These are phyloP conservation scores for Trametopsis cervina DNA, from an alignment of 768 basidiomycete genomes.

Conservation along the genomic window DNA sequence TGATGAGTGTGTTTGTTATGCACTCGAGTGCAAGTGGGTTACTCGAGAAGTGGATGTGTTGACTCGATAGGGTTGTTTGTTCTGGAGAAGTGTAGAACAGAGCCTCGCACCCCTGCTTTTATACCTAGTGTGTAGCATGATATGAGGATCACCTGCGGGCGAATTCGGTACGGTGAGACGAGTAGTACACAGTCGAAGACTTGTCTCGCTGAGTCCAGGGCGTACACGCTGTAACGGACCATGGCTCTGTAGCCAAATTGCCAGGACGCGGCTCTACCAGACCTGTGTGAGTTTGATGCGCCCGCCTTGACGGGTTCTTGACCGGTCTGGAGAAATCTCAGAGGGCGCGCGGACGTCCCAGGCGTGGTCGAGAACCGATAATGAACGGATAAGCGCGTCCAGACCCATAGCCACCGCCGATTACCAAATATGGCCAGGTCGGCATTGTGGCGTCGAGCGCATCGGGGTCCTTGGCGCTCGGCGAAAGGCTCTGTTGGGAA, in stretches of 20 bases:
- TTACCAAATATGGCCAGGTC: neutral
- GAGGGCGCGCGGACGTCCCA: too few relatives aligned
- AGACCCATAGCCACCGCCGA: neutral
- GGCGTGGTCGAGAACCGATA: neutral
- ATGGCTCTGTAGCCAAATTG: too few relatives aligned
- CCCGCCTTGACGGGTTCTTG: too few relatives aligned
- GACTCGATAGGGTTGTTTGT: neutral
- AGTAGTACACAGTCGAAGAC: neutral
- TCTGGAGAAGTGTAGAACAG: neutral
- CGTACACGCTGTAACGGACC: too few relatives aligned
- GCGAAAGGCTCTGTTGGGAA: neutral
- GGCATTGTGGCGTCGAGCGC: neutral
- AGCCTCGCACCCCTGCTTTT: neutral
- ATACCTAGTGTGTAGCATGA: neutral
- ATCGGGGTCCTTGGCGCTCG: neutral
- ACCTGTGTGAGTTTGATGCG: neutral
- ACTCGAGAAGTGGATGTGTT: neutral
- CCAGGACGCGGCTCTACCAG: neutral
- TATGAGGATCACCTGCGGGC: neutral
- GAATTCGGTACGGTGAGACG: constrained; percentile 1
- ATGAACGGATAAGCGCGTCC: too few relatives aligned
- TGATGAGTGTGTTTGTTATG: neutral
- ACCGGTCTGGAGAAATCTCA: neutral
- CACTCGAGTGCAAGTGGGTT: neutral
- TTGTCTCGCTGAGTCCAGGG: constrained; percentile 4